phyloP scores from a whole-genome alignment of 75 land plant genomes.

The Pinus albicaulis region DNA sequence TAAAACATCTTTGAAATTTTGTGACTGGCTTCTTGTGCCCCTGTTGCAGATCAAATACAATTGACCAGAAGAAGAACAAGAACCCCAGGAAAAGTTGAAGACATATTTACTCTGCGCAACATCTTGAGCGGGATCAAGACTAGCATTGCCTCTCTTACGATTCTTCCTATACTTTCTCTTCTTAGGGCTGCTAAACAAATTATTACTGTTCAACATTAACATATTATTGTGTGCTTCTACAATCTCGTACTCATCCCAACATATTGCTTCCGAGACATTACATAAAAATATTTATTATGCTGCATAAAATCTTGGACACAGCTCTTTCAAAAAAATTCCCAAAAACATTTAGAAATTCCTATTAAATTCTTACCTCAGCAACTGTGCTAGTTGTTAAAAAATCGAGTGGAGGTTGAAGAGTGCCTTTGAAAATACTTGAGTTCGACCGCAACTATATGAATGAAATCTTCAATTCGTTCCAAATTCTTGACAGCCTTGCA shows the following conservation, averaged over 20 bases:
- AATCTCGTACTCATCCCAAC: slow-evolving; percentile 1
- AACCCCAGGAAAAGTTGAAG: background rate
- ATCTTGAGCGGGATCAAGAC: background rate
- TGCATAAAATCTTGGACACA: background rate
- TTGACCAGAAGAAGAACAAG: background rate
- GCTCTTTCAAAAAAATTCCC: background rate
- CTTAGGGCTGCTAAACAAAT: background rate
- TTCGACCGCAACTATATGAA: background rate
- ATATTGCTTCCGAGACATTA: background rate
- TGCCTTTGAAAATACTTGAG: background rate
- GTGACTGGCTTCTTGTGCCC: too few species aligned
- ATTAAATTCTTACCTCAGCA: too few species aligned
- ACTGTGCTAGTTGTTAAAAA: background rate
- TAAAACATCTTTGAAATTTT: too few species aligned
- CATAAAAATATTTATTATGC: background rate
- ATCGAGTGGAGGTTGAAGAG: background rate
- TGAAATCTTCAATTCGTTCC: background rate
- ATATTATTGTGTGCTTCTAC: background rate
- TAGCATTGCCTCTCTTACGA: background rate
- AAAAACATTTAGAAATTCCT: background rate
- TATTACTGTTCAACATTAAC: background rate
- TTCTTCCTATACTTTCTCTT: background rate
- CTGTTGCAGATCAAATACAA: too few species aligned
- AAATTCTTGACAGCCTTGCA: background rate
- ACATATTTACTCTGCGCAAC: background rate